Evolutionary conservation across 2,329 filamentous ascomycete genomes (phyloP).

Genomic region (Penicillium sp.): DNA sequence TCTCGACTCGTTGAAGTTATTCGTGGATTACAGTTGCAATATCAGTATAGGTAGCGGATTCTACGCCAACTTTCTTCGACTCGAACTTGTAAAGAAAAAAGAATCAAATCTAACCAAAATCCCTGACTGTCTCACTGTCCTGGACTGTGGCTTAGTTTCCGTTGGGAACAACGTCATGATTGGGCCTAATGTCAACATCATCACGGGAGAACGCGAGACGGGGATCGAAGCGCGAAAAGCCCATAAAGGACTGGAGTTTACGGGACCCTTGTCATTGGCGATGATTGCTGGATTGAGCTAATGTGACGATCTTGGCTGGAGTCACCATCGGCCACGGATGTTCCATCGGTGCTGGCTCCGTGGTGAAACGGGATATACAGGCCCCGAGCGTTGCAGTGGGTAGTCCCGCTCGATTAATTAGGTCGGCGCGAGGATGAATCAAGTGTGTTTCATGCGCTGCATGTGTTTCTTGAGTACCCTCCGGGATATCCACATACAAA

Average conservation of each 20-base stretch:
- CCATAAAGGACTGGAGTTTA: conserved; percentile 43
- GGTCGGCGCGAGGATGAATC: background rate
- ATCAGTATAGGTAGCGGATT: conserved; percentile 14
- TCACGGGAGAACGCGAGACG: conserved; percentile 49
- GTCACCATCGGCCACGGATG: conserved; percentile 38
- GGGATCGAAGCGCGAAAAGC: conserved; percentile 43
- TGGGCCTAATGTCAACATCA: conserved; percentile 50
- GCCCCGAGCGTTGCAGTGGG: conserved; percentile 4
- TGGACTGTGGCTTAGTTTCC: conserved; percentile 50
- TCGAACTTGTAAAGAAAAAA: background rate
- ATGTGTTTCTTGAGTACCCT: background rate
- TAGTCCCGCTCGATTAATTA: conserved; percentile 6
- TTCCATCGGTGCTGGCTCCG: conserved; percentile 31
- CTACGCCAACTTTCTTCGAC: conserved; percentile 20
- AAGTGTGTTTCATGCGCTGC: background rate
- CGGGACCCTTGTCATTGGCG: conserved; percentile 42
- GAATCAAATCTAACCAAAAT: background rate
- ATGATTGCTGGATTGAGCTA: conserved; percentile 46
- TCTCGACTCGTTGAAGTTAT: background rate
- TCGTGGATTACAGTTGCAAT: conserved; percentile 24
- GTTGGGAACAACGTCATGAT: conserved; percentile 52
- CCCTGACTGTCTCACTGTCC: conserved; percentile 54
- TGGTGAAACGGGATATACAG: conserved; percentile 30
- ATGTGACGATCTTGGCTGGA: conserved; percentile 38
- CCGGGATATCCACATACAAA: background rate